These are phyloP conservation scores for Lolium perenne DNA, from an alignment of 176 grass and related monocot genomes.

Conservation along the genomic window DNA sequence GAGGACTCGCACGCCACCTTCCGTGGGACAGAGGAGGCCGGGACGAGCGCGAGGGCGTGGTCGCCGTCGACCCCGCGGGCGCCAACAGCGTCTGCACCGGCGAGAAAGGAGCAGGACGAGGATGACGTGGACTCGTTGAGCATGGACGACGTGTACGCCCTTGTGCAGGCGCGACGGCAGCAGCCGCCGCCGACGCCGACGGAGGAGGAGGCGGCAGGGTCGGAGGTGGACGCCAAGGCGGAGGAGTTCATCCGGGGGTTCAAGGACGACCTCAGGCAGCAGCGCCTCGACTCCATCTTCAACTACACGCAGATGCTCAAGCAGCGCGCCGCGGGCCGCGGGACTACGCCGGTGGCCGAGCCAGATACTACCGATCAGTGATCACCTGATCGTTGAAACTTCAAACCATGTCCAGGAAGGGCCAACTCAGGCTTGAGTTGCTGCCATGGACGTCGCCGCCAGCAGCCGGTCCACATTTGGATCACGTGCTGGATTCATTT, in stretches of 20 bases:
- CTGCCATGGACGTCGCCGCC: not conserved
- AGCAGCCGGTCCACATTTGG: no score
- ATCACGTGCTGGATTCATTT: no score
- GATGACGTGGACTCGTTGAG: conserved; percentile 21
- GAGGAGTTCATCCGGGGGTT: conserved; percentile 43
- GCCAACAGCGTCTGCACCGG: not conserved
- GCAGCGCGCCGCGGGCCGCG: conserved; percentile 23
- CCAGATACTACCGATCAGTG: not conserved
- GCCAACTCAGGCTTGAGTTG: not conserved
- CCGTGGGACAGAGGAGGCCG: not conserved
- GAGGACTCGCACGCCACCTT: not conserved
- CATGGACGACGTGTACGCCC: conserved; percentile 56
- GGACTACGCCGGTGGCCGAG: not conserved
- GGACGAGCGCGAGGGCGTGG: not conserved
- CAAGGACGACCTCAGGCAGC: conserved; percentile 44
- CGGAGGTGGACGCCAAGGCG: conserved; percentile 54
- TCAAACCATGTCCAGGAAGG: not conserved
- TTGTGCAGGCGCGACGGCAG: conserved; percentile 12
- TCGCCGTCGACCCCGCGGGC: not conserved
- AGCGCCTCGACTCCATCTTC: conserved; percentile 62
- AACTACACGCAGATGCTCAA: conserved; percentile 70
- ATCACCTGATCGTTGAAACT: not conserved
- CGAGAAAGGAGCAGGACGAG: not conserved
- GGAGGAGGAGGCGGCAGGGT: conserved; percentile 21
- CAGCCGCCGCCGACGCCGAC: not conserved